Evolutionary conservation across 345 rosid genomes (phyloP), one percentile per base, ranked within the genome.

Genomic region (Brassica carinata): DNA sequence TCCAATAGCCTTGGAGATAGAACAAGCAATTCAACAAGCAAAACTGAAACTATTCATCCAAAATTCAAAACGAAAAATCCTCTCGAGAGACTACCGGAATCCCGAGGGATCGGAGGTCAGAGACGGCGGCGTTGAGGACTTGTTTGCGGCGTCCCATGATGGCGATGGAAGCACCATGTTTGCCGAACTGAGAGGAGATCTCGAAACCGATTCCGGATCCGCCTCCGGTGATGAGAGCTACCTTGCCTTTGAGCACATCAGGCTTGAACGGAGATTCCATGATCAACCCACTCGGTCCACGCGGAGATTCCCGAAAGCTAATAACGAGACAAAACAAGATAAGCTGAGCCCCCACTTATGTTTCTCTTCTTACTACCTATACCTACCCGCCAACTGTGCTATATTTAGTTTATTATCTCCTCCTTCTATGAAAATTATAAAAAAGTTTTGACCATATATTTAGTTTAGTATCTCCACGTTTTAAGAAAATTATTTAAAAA

Each of bases 181-280:
- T 84, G 7, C 92, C 97, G 15, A 89, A 83, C 70, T 90, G 95
- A 38, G 85, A 78, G 5, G 90, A 83, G 74, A 92, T 87, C 88
- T 89, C 93, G 70, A 86, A 92, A 27, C 97, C 97, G 61, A 92
- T 92, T 8, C 95, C 97, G 1, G 97, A 92, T 10, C 95, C 95
- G 11, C 95, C 97, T 10, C 97, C 95, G 13, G 97, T 92, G 43
- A 92, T 81, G 80, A 90, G 84, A 64, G 85, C 92, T 5, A 90
- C 91, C 74, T 88, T 85, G 2, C 93, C 95, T 73, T 81, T 84
- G 61, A 90, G 66, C 6, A 84, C 65, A 77, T 85, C 87, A 23
- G 77, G 84, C 65, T 83, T 90, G 88, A 88, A 92, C 6, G 97
- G 92, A 36, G 97, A 92, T 67, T 86, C 91, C 93, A 85, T 89